phyloP scores from a whole-genome alignment of 331 rosid genomes.

The Phaseolus coccineus region DNA sequence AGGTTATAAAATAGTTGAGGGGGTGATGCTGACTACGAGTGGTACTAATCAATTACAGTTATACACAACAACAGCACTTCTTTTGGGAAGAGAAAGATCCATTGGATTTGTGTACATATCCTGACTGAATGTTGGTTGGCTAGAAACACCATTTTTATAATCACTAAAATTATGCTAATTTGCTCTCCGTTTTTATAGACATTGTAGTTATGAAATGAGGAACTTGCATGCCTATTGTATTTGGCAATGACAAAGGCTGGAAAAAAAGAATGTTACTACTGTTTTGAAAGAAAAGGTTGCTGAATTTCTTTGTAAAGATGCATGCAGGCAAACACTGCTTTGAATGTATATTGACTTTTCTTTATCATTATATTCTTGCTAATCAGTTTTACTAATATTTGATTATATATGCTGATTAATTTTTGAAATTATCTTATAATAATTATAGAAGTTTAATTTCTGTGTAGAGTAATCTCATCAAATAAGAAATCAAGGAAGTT shows the following conservation, averaged over 20 bases:
- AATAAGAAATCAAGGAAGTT: neutral
- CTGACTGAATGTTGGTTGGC: conserved; percentile 47
- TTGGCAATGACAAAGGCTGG: conserved; percentile 29
- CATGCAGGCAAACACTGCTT: conserved; percentile 35
- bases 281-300: conserved; percentile 34
- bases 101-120: conserved; percentile 52
- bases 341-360: conserved; percentile 21
- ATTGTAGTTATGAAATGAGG: conserved; percentile 35
- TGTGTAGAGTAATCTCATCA: neutral
- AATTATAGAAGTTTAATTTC: neutral
- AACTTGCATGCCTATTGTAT: conserved; percentile 26
- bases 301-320: conserved; percentile 46
- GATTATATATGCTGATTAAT: neutral
- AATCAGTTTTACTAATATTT: neutral
- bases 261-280: neutral
- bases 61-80: conserved; percentile 26
- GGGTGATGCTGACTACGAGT: conserved; percentile 45
- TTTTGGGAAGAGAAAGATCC: conserved; percentile 14
- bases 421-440: neutral
- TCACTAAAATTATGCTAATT: conserved; percentile 40
- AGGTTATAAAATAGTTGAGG: conserved; percentile 1
- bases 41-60: conserved; percentile 38
- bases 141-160: conserved; percentile 36
- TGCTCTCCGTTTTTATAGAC: conserved; percentile 27
- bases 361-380: too few relatives aligned